Percentiles rank a stretch among this genome's conserved stretches.
Evolutionary conservation across 2,329 filamentous ascomycete genomes (phyloP).

Genomic region (Coccinonectria pachysandricola): DNA sequence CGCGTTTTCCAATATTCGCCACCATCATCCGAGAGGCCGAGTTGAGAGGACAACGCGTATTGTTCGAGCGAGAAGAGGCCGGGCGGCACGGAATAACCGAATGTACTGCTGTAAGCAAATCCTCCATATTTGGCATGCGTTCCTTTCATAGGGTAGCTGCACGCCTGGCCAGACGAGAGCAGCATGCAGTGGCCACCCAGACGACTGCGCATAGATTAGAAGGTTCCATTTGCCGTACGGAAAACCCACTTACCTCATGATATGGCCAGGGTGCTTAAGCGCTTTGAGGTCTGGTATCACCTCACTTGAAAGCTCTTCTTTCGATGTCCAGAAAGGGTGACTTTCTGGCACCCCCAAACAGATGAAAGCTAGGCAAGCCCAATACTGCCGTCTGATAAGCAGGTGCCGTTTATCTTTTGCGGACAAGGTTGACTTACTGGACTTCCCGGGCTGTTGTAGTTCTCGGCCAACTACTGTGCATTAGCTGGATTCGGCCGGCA

Average conservation of each 20-base stretch:
- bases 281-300: slow-evolving; percentile 49
- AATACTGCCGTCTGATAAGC: slow-evolving; percentile 43
- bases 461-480: slow-evolving; percentile 55
- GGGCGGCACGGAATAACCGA: slow-evolving; percentile 67
- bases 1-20: slow-evolving; percentile 73
- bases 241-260: slow-evolving; percentile 46
- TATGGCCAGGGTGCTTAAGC: slow-evolving; percentile 61
- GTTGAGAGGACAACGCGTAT: slow-evolving; percentile 63
- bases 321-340: slow-evolving; percentile 66
- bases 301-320: slow-evolving; percentile 49
- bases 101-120: slow-evolving; percentile 68
- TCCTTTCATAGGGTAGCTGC: slow-evolving; percentile 71
- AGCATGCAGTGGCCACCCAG: slow-evolving; percentile 68
- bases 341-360: slow-evolving; percentile 57
- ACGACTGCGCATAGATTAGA: slow-evolving; percentile 30
- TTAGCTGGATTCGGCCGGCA: slow-evolving; percentile 12
- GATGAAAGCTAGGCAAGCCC: slow-evolving; percentile 71
- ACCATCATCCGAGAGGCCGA: slow-evolving; percentile 66
- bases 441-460: slow-evolving; percentile 70
- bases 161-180: slow-evolving; percentile 67
- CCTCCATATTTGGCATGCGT: slow-evolving; percentile 74
- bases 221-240: no score
- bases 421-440: slow-evolving; percentile 29
- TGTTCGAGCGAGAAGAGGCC: slow-evolving; percentile 68
- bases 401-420: slow-evolving; percentile 11